These are phyloP conservation scores for Cercospora sesami DNA, from an alignment of 2,329 filamentous ascomycete species.

Conservation along the genomic window DNA sequence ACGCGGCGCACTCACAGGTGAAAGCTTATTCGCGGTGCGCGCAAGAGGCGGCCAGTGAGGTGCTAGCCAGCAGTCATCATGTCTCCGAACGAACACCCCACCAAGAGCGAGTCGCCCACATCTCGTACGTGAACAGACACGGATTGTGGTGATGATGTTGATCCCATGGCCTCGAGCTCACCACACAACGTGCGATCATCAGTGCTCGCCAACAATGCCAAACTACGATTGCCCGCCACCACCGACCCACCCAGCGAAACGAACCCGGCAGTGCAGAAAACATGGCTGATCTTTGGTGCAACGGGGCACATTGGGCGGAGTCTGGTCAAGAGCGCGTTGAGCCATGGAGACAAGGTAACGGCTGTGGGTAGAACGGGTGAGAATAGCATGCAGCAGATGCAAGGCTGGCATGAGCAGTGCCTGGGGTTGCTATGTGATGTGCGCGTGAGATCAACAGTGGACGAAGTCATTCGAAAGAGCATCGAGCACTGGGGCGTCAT, in stretches of 20 bases:
- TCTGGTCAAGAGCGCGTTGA: constrained; percentile 77
- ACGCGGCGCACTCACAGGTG: not conserved
- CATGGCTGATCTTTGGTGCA: constrained; percentile 95
- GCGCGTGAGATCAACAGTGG: constrained; percentile 74
- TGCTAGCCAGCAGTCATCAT: not conserved
- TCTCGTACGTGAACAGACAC: constrained; percentile 7
- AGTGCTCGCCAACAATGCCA: constrained; percentile 30
- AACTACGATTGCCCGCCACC: constrained; percentile 68
- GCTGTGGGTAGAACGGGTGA: constrained; percentile 83
- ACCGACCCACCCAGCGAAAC: constrained; percentile 78
- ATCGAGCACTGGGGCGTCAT: constrained; percentile 71
- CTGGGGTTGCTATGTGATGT: constrained; percentile 88
- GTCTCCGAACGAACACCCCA: not conserved
- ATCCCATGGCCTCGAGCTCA: constrained; percentile 20
- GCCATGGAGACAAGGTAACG: constrained; percentile 78
- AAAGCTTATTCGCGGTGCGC: not conserved
- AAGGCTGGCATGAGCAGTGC: constrained; percentile 68
- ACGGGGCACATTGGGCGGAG: constrained; percentile 97
- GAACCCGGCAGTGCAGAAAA: constrained; percentile 70
- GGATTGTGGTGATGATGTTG: not conserved
- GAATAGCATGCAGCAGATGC: constrained; percentile 71
- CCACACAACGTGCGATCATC: constrained; percentile 8
- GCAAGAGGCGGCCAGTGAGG: not conserved
- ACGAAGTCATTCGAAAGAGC: constrained; percentile 66
- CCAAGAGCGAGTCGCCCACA: constrained; percentile 3